Evolutionary conservation across 2,329 filamentous ascomycete genomes (phyloP).

Genomic region (Amauroascus niger): DNA sequence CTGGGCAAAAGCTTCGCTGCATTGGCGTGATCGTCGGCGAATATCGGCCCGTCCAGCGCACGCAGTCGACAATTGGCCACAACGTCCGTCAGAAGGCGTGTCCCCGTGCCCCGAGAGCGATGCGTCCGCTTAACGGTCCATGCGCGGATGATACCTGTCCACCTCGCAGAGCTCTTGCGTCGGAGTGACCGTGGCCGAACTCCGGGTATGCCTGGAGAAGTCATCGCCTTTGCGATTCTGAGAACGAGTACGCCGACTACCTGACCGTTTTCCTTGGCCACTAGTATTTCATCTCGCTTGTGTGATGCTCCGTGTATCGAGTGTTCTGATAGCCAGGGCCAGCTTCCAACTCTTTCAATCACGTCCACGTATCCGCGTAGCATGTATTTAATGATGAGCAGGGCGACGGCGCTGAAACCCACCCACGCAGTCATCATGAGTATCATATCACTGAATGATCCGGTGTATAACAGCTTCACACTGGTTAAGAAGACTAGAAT

Average conservation of each 20-base stretch:
- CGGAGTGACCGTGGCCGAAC: slow-evolving; percentile 12
- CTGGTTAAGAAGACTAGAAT: slow-evolving; percentile 32
- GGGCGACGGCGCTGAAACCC: slow-evolving; percentile 53
- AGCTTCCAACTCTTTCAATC: slow-evolving; percentile 50
- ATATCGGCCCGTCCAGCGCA: slow-evolving; percentile 59
- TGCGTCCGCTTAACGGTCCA: slow-evolving; percentile 70
- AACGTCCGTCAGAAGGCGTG: slow-evolving; percentile 62
- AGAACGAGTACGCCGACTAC: slow-evolving; percentile 64
- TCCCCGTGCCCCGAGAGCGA: slow-evolving; percentile 61
- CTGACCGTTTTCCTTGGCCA: slow-evolving; percentile 53
- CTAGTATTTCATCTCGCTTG: slow-evolving; percentile 51
- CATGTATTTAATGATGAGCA: slow-evolving; percentile 52
- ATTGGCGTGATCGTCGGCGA: slow-evolving; percentile 71
- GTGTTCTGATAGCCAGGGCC: slow-evolving; percentile 50
- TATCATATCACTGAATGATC: slow-evolving; percentile 42
- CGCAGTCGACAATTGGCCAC: slow-evolving; percentile 57
- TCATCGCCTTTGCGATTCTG: slow-evolving; percentile 18
- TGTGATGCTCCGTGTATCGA: slow-evolving; percentile 22
- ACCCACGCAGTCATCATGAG: slow-evolving; percentile 50
- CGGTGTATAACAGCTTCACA: slow-evolving; percentile 32
- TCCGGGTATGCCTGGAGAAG: slow-evolving; percentile 10
- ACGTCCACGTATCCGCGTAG: slow-evolving; percentile 53
- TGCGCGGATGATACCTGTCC: slow-evolving; percentile 55
- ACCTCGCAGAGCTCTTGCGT: slow-evolving; percentile 16
- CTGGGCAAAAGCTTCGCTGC: slow-evolving; percentile 52